Evolutionary conservation across 2,329 filamentous ascomycete genomes (phyloP).

Genomic region (Fonsecaea multimorphosa): DNA sequence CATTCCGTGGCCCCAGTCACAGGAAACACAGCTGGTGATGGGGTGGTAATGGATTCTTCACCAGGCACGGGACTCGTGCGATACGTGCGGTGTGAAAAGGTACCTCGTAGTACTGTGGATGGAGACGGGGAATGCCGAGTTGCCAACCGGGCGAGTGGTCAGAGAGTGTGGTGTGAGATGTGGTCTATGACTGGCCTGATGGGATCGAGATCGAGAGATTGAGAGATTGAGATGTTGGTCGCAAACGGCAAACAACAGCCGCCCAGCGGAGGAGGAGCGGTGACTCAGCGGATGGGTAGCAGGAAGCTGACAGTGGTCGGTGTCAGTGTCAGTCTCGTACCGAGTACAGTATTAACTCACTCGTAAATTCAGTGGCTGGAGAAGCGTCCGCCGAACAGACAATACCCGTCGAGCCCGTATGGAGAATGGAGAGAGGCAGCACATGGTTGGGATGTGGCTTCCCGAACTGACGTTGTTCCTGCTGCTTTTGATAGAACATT

Average conservation of each 20-base stretch:
- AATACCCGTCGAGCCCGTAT: no score
- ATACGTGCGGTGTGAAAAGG: background rate
- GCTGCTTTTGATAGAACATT: background rate
- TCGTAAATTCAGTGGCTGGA: background rate
- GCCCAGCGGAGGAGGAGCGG: background rate
- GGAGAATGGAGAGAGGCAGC: background rate
- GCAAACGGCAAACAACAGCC: background rate
- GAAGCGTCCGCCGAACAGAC: no score
- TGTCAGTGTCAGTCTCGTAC: no score
- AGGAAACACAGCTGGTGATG: background rate
- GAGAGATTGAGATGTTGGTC: background rate
- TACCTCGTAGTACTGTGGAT: background rate
- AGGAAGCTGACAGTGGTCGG: constrained; percentile 3
- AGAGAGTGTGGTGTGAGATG: constrained; percentile 4
- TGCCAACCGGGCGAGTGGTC: background rate
- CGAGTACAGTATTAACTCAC: background rate
- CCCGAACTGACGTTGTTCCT: background rate
- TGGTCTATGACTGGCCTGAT: constrained; percentile 2
- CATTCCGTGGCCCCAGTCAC: background rate
- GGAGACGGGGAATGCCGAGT: background rate
- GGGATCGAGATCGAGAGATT: background rate
- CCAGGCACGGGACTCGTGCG: background rate
- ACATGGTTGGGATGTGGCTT: background rate
- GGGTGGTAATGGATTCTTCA: background rate
- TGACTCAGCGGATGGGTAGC: background rate